A percentile compares a stretch with the other conserved stretches of the same genome.
These are phyloP conservation scores for Penicillium sp. DNA, from an alignment of 2,329 filamentous ascomycete species.

Conservation along the genomic window DNA sequence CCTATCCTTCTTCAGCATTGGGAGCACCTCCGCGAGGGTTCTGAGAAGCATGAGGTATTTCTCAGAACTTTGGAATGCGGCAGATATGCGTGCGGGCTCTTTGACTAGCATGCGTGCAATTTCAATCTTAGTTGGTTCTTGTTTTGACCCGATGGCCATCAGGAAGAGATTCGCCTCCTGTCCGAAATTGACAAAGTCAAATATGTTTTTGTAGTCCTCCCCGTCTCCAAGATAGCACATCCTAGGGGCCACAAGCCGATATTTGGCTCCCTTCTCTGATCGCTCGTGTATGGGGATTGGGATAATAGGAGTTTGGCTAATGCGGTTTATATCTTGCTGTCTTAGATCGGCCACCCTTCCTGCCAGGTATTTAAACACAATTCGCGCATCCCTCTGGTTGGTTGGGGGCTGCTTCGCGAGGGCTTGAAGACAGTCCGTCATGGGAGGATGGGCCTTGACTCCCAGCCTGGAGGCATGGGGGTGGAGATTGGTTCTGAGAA, in stretches of 20 bases:
- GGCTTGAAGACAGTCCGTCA: constrained; percentile 71
- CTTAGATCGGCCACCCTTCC: constrained; percentile 72
- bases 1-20: constrained; percentile 73
- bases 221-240: constrained; percentile 76
- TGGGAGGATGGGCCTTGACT: constrained; percentile 76
- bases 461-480: constrained; percentile 82
- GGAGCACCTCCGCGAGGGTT: constrained; percentile 72
- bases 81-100: constrained; percentile 78
- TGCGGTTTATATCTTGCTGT: constrained; percentile 57
- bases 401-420: constrained; percentile 71
- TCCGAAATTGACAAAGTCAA: constrained; percentile 96
- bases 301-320: constrained; percentile 69
- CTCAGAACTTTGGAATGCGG: constrained; percentile 74
- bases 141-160: constrained; percentile 83
- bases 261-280: constrained; percentile 44
- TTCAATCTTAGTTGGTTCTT: constrained; percentile 83
- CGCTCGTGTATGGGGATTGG: constrained; percentile 54
- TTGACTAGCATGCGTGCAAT: constrained; percentile 79
- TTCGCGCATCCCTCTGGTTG: constrained; percentile 64
- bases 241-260: constrained; percentile 65
- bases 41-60: constrained; percentile 84
- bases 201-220: constrained; percentile 79
- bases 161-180: constrained; percentile 83
- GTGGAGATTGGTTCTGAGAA: constrained; percentile 74
- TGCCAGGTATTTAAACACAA: constrained; percentile 80